These are phyloP conservation scores for Alnus glutinosa DNA, from an alignment of 306 rosid genomes.

Conservation along the genomic window DNA sequence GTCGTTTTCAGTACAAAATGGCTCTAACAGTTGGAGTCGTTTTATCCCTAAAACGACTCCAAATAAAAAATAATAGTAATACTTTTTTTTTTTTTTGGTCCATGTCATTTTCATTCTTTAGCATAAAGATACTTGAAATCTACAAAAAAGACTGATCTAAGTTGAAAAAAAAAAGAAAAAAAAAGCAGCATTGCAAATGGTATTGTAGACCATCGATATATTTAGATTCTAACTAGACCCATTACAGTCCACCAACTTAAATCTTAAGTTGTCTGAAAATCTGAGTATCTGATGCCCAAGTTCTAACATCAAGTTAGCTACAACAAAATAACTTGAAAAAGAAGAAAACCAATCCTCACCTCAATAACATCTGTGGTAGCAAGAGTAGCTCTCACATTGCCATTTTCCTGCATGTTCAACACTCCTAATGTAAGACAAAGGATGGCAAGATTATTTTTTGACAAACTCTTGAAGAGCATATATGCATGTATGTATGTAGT, in stretches of 20 bases:
- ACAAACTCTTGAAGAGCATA: neutral
- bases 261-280: neutral
- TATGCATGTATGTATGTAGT: neutral
- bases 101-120: neutral
- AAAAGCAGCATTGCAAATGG: neutral
- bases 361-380: slow-evolving; percentile 76
- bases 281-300: neutral
- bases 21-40: no score
- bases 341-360: slow-evolving; percentile 38
- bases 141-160: neutral
- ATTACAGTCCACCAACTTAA: neutral
- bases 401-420: slow-evolving; percentile 61
- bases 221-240: neutral
- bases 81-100: no score
- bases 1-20: no score
- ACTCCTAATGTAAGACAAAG: slow-evolving; percentile 10
- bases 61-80: no score
- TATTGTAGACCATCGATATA: slow-evolving; percentile 3
- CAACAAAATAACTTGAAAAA: neutral
- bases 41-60: no score
- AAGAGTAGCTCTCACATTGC: slow-evolving; percentile 74
- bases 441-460: neutral
- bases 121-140: slow-evolving; percentile 18
- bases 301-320: neutral
- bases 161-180: neutral